phyloP scores from a whole-genome alignment of 371 early-diverging fungal species.

The Rhizomucor pusillus region DNA sequence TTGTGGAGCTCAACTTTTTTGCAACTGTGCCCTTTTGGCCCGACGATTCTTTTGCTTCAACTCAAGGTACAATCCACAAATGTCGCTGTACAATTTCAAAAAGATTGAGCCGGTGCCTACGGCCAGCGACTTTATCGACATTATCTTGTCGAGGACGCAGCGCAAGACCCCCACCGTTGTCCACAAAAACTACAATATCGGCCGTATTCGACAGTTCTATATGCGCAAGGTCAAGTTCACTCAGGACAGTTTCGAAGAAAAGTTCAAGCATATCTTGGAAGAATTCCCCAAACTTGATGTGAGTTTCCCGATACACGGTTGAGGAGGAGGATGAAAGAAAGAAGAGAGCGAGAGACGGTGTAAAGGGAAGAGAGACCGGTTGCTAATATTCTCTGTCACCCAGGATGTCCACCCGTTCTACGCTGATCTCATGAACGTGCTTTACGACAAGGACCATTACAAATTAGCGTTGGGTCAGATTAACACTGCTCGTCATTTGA shows the following conservation, averaged over 20 bases:
- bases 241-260: constrained; percentile 96
- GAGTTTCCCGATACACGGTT: constrained; percentile 22
- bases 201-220: constrained; percentile 98
- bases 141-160: constrained; percentile 98
- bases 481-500: constrained; percentile 95
- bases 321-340: too few species aligned
- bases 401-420: constrained; percentile 99
- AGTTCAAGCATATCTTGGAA: constrained; percentile 89
- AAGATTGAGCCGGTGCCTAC: constrained; percentile 97
- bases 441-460: constrained; percentile 99
- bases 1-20: too few species aligned
- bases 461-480: constrained; percentile 99
- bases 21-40: too few species aligned
- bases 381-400: not conserved
- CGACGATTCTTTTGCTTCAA: too few species aligned
- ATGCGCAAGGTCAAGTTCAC: constrained; percentile 99
- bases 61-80: too few species aligned
- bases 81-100: constrained; percentile 94
- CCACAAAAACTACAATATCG: constrained; percentile 94
- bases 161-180: constrained; percentile 99
- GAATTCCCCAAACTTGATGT: constrained; percentile 99
- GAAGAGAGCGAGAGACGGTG: too few species aligned
- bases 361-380: too few species aligned
- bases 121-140: constrained; percentile 96
- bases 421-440: constrained; percentile 99